These are phyloP conservation scores for Lactarius trivialis DNA, from an alignment of 768 basidiomycete genomes.

Conservation along the genomic window DNA sequence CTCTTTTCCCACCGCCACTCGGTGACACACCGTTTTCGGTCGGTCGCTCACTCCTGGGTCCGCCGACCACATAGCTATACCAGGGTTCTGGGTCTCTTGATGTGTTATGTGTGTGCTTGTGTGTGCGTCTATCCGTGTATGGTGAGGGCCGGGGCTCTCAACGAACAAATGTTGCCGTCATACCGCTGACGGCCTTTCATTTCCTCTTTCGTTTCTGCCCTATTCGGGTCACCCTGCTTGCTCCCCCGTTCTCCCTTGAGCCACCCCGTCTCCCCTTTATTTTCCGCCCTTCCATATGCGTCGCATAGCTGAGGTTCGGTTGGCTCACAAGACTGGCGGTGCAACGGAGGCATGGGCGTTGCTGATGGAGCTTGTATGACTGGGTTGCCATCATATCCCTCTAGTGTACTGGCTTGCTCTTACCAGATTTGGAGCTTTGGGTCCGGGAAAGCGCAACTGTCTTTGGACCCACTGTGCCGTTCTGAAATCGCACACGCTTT, in stretches of 20 bases:
- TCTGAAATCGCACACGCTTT: background rate
- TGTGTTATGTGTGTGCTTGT: background rate
- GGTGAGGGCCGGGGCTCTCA: conserved; percentile 5
- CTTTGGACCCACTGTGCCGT: background rate
- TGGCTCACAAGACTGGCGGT: background rate
- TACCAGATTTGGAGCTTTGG: conserved; percentile 17
- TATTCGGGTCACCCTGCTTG: conserved; percentile 2
- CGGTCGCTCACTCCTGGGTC: background rate
- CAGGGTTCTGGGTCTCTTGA: conserved; percentile 8
- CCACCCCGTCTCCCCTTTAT: background rate
- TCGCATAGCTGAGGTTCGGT: background rate
- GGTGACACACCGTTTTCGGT: background rate
- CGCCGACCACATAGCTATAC: background rate
- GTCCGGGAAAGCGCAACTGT: background rate
- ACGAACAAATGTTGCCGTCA: conserved; percentile 10
- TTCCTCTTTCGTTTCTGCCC: conserved; percentile 5
- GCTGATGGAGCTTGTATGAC: conserved; percentile 9
- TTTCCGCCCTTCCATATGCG: conserved; percentile 11
- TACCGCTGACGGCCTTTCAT: conserved; percentile 7
- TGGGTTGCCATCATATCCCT: background rate
- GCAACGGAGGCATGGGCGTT: background rate
- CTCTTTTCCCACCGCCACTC: background rate
- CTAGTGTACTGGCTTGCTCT: conserved; percentile 2
- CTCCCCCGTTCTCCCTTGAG: background rate
- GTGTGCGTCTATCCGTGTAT: background rate